Evolutionary conservation across 257 asterid species (phyloP).

Genomic region (Solanum corneliomulleri): DNA sequence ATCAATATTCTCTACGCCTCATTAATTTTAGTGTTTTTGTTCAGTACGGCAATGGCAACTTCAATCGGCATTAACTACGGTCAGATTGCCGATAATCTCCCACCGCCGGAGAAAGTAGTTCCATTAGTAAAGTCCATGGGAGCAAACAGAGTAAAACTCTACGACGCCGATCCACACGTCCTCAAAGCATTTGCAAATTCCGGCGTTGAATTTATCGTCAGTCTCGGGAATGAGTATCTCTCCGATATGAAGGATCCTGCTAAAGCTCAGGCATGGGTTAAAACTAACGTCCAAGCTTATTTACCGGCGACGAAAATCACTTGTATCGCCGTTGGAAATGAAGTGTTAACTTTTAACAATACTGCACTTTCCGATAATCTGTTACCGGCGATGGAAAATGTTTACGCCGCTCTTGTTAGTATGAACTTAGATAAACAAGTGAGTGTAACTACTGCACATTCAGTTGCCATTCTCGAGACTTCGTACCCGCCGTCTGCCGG

Average conservation of each 20-base stretch:
- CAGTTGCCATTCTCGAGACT: conserved; percentile 48
- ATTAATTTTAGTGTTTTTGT: neutral
- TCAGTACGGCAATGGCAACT: conserved; percentile 4
- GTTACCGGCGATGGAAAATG: conserved; percentile 68
- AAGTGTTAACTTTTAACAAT: conserved; percentile 62
- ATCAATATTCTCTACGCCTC: neutral
- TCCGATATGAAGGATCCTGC: conserved; percentile 42
- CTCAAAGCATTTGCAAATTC: conserved; percentile 77
- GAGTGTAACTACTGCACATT: conserved; percentile 67
- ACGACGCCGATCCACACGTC: conserved; percentile 70
- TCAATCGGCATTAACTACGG: conserved; percentile 80
- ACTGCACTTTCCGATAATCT: conserved; percentile 39
- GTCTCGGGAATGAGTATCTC: conserved; percentile 52
- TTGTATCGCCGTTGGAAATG: conserved; percentile 76
- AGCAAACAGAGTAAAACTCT: conserved; percentile 59
- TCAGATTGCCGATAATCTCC: conserved; percentile 77
- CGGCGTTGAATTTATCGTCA: conserved; percentile 60
- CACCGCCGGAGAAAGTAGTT: conserved; percentile 50
- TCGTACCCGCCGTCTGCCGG: conserved; percentile 89
- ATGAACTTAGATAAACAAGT: conserved; percentile 50
- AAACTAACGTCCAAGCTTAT: conserved; percentile 49
- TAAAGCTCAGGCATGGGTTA: conserved; percentile 60
- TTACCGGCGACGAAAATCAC: conserved; percentile 62
- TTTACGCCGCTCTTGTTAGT: conserved; percentile 46
- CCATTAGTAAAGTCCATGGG: conserved; percentile 66